phyloP scores from a whole-genome alignment of 2,329 filamentous ascomycete genomes.

The Fusarium anthophilum region DNA sequence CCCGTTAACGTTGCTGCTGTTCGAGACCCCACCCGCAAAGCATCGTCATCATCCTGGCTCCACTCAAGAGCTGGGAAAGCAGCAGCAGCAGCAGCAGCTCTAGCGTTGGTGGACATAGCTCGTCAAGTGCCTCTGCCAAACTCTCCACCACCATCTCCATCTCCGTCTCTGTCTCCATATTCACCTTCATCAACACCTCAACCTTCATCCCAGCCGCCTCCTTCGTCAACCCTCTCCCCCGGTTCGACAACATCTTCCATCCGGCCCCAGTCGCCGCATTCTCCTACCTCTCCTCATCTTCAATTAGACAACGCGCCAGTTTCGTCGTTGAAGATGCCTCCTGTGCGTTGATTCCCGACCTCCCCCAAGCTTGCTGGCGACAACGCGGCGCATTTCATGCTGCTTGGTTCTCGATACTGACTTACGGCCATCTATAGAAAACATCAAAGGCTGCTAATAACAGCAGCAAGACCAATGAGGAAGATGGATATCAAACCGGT shows the following conservation, averaged over 20 bases:
- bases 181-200: slow-evolving; percentile 32
- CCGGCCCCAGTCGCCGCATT: slow-evolving; percentile 45
- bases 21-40: slow-evolving; percentile 34
- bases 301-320: slow-evolving; percentile 40
- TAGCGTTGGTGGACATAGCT: slow-evolving; percentile 48
- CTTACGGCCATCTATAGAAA: slow-evolving; percentile 32
- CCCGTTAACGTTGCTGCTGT: slow-evolving; percentile 20
- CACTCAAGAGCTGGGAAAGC: slow-evolving; percentile 37
- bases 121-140: slow-evolving; percentile 53
- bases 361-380: slow-evolving; percentile 26
- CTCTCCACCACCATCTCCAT: slow-evolving; percentile 53
- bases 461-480: slow-evolving; percentile 44
- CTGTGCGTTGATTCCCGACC: slow-evolving; percentile 56
- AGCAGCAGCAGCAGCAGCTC: slow-evolving; percentile 23
- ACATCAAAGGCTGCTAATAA: slow-evolving; percentile 41
- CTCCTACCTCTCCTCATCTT: slow-evolving; percentile 40
- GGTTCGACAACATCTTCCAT: slow-evolving; percentile 45
- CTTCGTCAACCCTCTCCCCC: slow-evolving; percentile 44
- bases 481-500: slow-evolving; percentile 54
- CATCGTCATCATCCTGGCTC: slow-evolving; percentile 48
- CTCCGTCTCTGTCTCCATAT: slow-evolving; percentile 46
- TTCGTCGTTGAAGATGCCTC: slow-evolving; percentile 61
- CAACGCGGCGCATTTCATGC: slow-evolving; percentile 22
- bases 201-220: slow-evolving; percentile 45
- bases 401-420: slow-evolving; percentile 29